Evolutionary conservation across 1,139 yeast species (phyloP).

Genomic region (Suhomyces ambrosiae): DNA sequence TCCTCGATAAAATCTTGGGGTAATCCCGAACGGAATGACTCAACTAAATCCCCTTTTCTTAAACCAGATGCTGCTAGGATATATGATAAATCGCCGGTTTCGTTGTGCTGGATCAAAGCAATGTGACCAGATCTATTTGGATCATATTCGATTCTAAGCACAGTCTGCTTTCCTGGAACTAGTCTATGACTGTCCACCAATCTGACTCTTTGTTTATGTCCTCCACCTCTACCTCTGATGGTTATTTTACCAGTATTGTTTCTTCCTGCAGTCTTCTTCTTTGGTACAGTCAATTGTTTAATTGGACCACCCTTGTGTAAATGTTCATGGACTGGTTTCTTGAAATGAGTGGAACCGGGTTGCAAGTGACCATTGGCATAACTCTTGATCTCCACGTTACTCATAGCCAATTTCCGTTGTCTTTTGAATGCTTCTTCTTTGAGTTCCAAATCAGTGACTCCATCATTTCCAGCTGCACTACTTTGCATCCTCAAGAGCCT

Average conservation of each 20-base stretch:
- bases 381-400: constrained; percentile 69
- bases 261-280: constrained; percentile 82
- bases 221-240: constrained; percentile 96
- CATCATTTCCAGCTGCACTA: constrained; percentile 1
- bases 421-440: constrained; percentile 74
- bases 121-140: constrained; percentile 95
- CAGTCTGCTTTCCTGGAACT: constrained; percentile 72
- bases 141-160: constrained; percentile 89
- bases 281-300: constrained; percentile 71
- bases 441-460: constrained; percentile 70
- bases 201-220: constrained; percentile 86
- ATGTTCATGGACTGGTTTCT: constrained; percentile 85
- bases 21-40: constrained; percentile 84
- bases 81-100: constrained; percentile 67
- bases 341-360: constrained; percentile 89
- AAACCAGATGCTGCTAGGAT: constrained; percentile 91
- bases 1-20: constrained; percentile 75
- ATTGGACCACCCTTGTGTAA: constrained; percentile 85
- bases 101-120: constrained; percentile 73
- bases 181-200: constrained; percentile 74
- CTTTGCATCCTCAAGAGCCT: constrained; percentile 9
- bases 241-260: constrained; percentile 87
- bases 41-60: constrained; percentile 89
- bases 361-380: constrained; percentile 73
- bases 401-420: constrained; percentile 72